These are phyloP conservation scores for Striga hermonthica DNA, from an alignment of 305 asterid species.

Conservation along the genomic window DNA sequence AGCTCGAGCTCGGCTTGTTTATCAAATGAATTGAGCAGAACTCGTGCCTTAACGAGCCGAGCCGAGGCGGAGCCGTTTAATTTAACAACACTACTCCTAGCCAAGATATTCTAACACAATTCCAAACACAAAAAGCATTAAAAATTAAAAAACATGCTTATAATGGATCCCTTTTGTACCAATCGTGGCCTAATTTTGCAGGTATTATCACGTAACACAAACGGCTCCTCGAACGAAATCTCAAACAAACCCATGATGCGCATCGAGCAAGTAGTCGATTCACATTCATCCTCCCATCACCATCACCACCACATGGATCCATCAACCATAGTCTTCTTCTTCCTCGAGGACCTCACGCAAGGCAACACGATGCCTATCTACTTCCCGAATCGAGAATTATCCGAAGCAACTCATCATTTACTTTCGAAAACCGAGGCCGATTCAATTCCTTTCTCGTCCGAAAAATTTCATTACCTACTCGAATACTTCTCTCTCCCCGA, in stretches of 20 bases:
- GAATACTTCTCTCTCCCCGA: slow-evolving; percentile 42
- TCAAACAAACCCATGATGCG: slow-evolving; percentile 21
- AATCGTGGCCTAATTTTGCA: slow-evolving; percentile 5
- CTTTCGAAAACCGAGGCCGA: slow-evolving; percentile 55
- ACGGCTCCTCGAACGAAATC: slow-evolving; percentile 9
- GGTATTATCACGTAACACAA: slow-evolving; percentile 31
- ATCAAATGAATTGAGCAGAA: no score
- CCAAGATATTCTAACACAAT: no score
- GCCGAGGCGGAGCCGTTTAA: no score
- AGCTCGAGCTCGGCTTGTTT: no score
- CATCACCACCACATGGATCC: slow-evolving; percentile 53
- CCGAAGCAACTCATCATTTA: slow-evolving; percentile 35
- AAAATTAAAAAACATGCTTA: no score
- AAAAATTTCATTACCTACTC: slow-evolving; percentile 47
- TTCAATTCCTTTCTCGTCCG: slow-evolving; percentile 55
- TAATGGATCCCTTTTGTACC: no score
- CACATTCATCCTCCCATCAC: slow-evolving; percentile 43
- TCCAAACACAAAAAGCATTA: no score
- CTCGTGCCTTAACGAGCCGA: no score
- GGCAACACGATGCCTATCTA: slow-evolving; percentile 52
- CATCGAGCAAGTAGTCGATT: slow-evolving; percentile 36
- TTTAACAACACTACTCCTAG: no score
- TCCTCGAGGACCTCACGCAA: slow-evolving; percentile 43
- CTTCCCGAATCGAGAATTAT: slow-evolving; percentile 47
- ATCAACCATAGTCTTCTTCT: slow-evolving; percentile 55